These are phyloP conservation scores for Alternaria triticimaculans DNA, from an alignment of 2,329 filamentous ascomycete species.

Conservation along the genomic window DNA sequence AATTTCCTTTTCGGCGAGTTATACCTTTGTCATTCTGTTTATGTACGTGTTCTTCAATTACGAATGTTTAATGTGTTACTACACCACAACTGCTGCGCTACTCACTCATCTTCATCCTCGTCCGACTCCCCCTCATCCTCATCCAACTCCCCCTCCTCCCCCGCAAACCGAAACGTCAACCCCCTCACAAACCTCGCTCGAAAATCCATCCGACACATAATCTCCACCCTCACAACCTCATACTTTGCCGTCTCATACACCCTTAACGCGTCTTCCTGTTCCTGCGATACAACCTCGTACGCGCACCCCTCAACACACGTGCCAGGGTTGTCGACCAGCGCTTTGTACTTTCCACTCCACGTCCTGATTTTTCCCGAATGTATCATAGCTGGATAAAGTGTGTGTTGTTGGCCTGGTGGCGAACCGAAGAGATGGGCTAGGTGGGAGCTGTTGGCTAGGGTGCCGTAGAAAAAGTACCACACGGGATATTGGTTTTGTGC, in stretches of 20 bases:
- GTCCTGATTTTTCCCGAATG: not conserved
- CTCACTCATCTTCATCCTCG: not conserved
- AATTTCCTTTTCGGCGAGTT: not conserved
- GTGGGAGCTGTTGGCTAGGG: not conserved
- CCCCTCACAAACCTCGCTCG: not conserved
- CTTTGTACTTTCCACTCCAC: not conserved
- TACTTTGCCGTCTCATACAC: slow-evolving; percentile 11
- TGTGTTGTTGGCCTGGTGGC: not conserved
- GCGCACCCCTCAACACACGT: not conserved
- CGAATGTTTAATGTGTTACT: not conserved
- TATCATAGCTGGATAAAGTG: not conserved
- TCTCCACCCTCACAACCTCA: slow-evolving; percentile 5
- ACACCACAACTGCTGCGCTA: not conserved
- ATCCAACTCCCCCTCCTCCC: not conserved
- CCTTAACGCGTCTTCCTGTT: slow-evolving; percentile 3
- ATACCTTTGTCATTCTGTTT: not conserved
- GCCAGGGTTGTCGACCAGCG: not conserved
- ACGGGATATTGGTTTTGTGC: not conserved
- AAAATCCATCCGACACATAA: not conserved
- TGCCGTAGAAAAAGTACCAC: not conserved
- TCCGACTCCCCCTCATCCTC: not conserved
- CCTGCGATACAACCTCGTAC: not conserved
- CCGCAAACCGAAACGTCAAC: slow-evolving; percentile 7
- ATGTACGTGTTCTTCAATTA: not conserved
- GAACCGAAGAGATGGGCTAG: not conserved